Conservation (phyloP, 1,139 yeast species). For the Lodderomyces beijingensis region DNA sequence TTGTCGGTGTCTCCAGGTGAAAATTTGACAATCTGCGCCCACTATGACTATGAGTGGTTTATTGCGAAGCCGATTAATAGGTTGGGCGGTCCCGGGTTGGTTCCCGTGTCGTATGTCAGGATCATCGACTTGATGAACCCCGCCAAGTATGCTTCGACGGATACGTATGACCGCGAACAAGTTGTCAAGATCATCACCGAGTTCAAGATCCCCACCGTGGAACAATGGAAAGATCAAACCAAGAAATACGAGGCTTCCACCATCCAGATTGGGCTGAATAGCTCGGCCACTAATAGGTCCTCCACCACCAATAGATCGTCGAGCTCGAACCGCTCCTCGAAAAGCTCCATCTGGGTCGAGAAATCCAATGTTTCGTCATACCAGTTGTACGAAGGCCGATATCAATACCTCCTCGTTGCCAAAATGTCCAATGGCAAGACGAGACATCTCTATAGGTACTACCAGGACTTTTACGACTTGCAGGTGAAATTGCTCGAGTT, state of each 20-base stretch:
- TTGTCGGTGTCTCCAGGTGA: conserved; percentile 82
- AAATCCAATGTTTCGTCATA: conserved; percentile 78
- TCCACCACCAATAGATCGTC: conserved; percentile 16
- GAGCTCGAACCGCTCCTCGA: conserved; percentile 30
- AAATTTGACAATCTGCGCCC: conserved; percentile 88
- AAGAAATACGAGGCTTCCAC: conserved; percentile 92
- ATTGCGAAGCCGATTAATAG: conserved; percentile 95
- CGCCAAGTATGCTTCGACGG: conserved; percentile 23
- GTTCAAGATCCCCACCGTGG: conserved; percentile 82
- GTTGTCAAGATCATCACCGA: conserved; percentile 41
- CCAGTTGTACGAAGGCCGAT: conserved; percentile 79
- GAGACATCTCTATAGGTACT: conserved; percentile 78
- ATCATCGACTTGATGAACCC: conserved; percentile 67
- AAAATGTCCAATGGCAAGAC: conserved; percentile 63
- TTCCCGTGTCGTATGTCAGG: conserved; percentile 87
- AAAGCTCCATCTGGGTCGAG: conserved; percentile 33
- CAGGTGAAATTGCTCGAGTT: conserved; percentile 80
- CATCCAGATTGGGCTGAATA: conserved; percentile 62
- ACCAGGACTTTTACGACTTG: conserved; percentile 94
- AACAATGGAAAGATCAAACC: conserved; percentile 89
- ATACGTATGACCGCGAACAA: conserved; percentile 21
- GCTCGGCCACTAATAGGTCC: conserved; percentile 21
- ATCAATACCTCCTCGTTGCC: conserved; percentile 80
- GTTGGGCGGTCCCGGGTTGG: conserved; percentile 94
- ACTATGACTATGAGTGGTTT: conserved; percentile 94